Evolutionary conservation across 768 basidiomycete species (phyloP).

Genomic region (Boletellus ananas): DNA sequence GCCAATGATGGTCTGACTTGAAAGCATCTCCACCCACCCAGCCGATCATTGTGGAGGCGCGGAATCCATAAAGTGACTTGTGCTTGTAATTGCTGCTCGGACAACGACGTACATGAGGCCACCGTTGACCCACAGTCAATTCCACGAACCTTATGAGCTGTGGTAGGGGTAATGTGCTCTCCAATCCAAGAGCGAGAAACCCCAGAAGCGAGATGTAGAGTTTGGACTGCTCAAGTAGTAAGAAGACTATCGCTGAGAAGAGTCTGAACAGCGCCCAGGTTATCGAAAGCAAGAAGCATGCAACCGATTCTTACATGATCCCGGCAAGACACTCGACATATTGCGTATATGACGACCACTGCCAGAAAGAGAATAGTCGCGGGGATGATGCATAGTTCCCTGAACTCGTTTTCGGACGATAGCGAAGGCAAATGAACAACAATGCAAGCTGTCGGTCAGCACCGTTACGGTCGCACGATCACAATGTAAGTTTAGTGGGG

Average conservation of each 20-base stretch:
- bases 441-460: constrained; percentile 55
- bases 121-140: constrained; percentile 3
- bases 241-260: constrained; percentile 66
- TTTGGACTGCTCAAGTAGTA: constrained; percentile 66
- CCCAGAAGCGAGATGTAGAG: constrained; percentile 63
- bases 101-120: constrained; percentile 17
- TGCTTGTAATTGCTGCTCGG: constrained; percentile 67
- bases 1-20: constrained; percentile 51
- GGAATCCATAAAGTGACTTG: constrained; percentile 79
- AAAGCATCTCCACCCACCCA: constrained; percentile 84
- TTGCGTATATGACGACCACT: constrained; percentile 74
- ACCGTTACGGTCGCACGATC: constrained; percentile 18
- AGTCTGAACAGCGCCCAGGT: constrained; percentile 36
- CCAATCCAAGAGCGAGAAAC: constrained; percentile 75
- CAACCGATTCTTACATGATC: constrained; percentile 51
- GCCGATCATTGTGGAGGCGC: constrained; percentile 75
- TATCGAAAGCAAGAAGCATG: constrained; percentile 5
- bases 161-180: constrained; percentile 83
- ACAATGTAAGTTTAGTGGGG: constrained; percentile 6
- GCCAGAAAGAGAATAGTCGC: constrained; percentile 78
- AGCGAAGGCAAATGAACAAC: constrained; percentile 77
- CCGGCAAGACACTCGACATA: constrained; percentile 82
- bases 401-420: constrained; percentile 56
- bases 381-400: constrained; percentile 57
- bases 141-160: constrained; percentile 66